phyloP scores from a whole-genome alignment of 805 yeast genomes.

The Kuraishia piskuri region DNA sequence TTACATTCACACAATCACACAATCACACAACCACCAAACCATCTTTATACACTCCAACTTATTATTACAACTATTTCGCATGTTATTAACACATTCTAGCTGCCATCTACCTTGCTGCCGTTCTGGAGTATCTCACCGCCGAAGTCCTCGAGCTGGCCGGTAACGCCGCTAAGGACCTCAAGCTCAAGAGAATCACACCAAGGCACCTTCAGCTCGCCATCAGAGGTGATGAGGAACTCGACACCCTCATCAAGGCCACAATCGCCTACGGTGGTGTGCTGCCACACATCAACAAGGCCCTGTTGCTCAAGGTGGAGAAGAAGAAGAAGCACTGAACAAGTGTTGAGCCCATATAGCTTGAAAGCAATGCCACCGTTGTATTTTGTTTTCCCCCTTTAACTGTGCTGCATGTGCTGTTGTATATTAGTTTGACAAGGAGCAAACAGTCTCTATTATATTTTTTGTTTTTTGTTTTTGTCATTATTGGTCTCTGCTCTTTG shows the following conservation, averaged over 20 bases:
- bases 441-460: background rate
- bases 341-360: background rate
- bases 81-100: slow-evolving; percentile 27
- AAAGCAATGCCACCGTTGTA: background rate
- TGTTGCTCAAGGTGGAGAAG: slow-evolving; percentile 69
- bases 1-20: no score
- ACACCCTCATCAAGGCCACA: slow-evolving; percentile 90
- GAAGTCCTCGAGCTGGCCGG: slow-evolving; percentile 97
- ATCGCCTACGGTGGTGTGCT: slow-evolving; percentile 98
- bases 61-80: background rate
- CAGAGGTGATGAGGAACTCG: slow-evolving; percentile 98
- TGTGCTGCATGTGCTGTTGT: background rate
- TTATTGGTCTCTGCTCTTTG: background rate
- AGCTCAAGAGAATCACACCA: slow-evolving; percentile 95
- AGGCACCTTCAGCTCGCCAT: slow-evolving; percentile 97
- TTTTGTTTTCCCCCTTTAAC: background rate
- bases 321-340: slow-evolving; percentile 22
- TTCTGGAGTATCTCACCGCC: slow-evolving; percentile 91
- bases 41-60: no score
- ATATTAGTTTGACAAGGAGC: background rate
- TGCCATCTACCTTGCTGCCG: slow-evolving; percentile 94
- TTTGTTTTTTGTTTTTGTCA: no score
- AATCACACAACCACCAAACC: no score
- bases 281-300: slow-evolving; percentile 84
- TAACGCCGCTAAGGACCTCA: slow-evolving; percentile 93